Percentiles rank a stretch among this genome's conserved stretches.
phyloP scores from a whole-genome alignment of 371 early-diverging fungal species.

The Mucor piriformis region DNA sequence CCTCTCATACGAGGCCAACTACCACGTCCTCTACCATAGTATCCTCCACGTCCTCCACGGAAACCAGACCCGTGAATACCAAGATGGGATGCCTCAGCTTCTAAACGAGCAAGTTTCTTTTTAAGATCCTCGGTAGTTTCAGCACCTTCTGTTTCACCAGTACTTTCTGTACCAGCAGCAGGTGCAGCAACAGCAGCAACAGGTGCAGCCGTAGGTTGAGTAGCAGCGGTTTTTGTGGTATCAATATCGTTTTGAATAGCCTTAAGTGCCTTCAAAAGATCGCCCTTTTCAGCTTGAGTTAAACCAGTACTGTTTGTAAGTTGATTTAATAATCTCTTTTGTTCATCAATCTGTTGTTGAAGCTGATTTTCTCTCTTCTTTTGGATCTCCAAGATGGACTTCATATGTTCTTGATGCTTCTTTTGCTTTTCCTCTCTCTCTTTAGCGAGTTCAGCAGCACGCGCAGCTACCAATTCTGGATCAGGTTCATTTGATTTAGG shows the following conservation, averaged over 20 bases:
- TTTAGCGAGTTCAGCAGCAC: conserved; percentile 48
- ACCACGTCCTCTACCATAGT: conserved; percentile 46
- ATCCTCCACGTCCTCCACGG: conserved; percentile 55
- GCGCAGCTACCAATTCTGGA: conserved; percentile 49
- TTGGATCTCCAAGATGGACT: conserved; percentile 59
- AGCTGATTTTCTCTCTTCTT: conserved; percentile 61
- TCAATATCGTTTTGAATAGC: conserved; percentile 40
- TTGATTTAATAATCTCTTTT: conserved; percentile 62
- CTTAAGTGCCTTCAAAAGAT: conserved; percentile 49
- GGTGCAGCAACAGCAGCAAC: conserved; percentile 1
- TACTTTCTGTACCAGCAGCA: background rate
- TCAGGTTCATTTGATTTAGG: conserved; percentile 41
- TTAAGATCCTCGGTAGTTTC: conserved; percentile 50
- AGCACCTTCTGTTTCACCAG: conserved; percentile 6
- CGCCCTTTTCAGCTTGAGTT: conserved; percentile 54
- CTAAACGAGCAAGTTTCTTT: conserved; percentile 65
- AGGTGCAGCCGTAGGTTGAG: conserved; percentile 15
- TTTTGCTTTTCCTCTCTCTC: conserved; percentile 42
- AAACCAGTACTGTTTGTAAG: conserved; percentile 54
- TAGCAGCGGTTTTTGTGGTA: conserved; percentile 22
- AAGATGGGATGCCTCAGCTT: conserved; percentile 57
- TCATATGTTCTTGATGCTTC: conserved; percentile 58
- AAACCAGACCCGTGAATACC: conserved; percentile 33
- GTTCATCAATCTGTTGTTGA: conserved; percentile 64
- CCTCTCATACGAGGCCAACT: conserved; percentile 58